Base-by-base conservation (phyloP, 148 eudicot genomes). In the Vaccinium darrowii region DNA sequence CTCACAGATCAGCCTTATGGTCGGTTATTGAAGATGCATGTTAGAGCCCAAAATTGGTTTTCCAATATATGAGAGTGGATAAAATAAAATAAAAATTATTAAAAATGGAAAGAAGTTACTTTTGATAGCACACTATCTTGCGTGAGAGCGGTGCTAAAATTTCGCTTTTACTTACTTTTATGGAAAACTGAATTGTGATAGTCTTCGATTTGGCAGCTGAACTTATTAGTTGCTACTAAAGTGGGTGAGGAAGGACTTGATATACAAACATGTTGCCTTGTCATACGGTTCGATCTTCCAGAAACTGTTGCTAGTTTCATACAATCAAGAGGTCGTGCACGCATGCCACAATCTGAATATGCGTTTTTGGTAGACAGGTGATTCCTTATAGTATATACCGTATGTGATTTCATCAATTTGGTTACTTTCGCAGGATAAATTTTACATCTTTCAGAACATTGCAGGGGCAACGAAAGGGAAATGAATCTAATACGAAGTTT, bases 161-260 rank as follows among this genome's bases (percentile, higher is more conserved):
- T 52, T n/a, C 12, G 4, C 33, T 56, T 49, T 15, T 30, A 30
- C 23, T 4, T n/a, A 53, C 21, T 30, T 30, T 19, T 30, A 14
- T 21, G 56, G 16, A 19, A 53, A 74, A 50, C 36, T 76, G 18
- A 81, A 39, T 65, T 76, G 65, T 5, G 13, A 13, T 13, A 14
- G 2, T 81, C 21, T 86, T 65, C 85, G 78, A 85, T 92, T 82
- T 90, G 88, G 83, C 96, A 97, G 99, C 89, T 97, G 82, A 97
- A 97, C 89, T 88, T 97, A 49, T 85, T 97, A 88, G 93, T 97
- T 87, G 99, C 99, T 16, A 97, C 99, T 63, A 97, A 97, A 89
- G 99, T 95, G 62, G 99, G 94, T 65, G 99, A 97, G 86, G 99
- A 97, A 92, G 99, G 99, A 84, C 96, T 97, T 86, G 99, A 97